Conservation (phyloP, 208 protist species). For the Trichomonas tenax region DNA sequence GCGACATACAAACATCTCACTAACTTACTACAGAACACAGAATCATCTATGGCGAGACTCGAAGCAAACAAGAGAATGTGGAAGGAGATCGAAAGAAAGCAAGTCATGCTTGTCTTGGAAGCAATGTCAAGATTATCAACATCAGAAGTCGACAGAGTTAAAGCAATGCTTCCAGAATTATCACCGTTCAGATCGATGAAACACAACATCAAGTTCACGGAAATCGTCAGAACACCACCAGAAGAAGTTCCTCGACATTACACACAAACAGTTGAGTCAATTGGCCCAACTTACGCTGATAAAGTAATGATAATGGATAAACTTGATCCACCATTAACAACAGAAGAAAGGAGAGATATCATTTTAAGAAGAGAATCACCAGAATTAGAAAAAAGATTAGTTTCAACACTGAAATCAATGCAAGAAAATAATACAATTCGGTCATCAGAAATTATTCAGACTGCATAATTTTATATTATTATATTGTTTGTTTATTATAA, state of each 20-base stretch:
- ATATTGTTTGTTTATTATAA: neutral
- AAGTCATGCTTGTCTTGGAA: neutral
- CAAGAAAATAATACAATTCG: neutral
- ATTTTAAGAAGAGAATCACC: neutral
- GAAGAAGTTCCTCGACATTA: neutral
- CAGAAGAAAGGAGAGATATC: neutral
- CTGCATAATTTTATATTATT: neutral
- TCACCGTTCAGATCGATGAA: neutral
- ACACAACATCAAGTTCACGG: neutral
- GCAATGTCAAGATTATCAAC: neutral
- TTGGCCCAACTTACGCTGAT: neutral
- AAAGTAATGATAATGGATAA: neutral
- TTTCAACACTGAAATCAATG: neutral
- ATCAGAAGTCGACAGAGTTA: neutral
- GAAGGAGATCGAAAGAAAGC: neutral
- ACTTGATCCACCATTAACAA: neutral
- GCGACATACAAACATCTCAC: neutral
- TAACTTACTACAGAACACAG: neutral
- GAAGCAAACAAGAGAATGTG: constrained; percentile 4
- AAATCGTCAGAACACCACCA: neutral
- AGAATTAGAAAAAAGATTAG: neutral
- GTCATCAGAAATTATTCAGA: neutral
- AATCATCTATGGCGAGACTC: neutral
- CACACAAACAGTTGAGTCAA: no score
- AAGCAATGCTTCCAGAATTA: neutral